phyloP scores from a whole-genome alignment of 441 rosid genomes.

The Bruguiera hainesii region DNA sequence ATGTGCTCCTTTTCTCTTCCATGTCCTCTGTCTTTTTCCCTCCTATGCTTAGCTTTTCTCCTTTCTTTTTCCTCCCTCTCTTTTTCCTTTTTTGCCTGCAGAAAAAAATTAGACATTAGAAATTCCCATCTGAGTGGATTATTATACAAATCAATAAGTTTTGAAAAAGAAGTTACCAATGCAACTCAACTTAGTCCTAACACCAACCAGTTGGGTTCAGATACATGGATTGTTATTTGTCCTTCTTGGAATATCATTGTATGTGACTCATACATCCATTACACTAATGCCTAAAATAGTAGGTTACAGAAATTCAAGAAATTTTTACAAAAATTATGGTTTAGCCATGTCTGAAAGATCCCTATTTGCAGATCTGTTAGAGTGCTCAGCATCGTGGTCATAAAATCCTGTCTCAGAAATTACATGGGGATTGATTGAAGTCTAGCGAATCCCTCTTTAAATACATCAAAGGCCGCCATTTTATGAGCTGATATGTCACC shows the following conservation, averaged over 20 bases:
- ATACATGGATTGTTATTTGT: too few relatives aligned
- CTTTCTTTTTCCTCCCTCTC: conserved; percentile 54
- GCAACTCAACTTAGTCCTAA: background rate
- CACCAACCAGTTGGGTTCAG: too few relatives aligned
- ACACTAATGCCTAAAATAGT: too few relatives aligned
- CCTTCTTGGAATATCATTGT: too few relatives aligned
- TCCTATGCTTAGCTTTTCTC: conserved; percentile 65
- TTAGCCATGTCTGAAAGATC: too few relatives aligned
- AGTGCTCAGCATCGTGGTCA: too few relatives aligned
- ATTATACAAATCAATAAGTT: background rate
- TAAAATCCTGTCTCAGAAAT: too few relatives aligned
- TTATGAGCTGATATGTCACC: background rate
- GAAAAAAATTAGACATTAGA: conserved; percentile 3
- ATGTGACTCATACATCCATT: too few relatives aligned
- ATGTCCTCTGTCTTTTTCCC: conserved; percentile 63
- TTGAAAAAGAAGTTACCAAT: background rate
- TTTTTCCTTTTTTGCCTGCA: conserved; percentile 43
- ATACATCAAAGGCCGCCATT: background rate
- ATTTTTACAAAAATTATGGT: too few relatives aligned
- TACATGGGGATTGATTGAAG: background rate
- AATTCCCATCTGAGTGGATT: background rate
- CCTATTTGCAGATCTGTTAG: too few relatives aligned
- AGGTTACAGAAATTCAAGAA: too few relatives aligned
- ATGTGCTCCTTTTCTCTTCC: conserved; percentile 61
- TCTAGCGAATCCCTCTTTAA: background rate